phyloP scores from a whole-genome alignment of 2,329 filamentous ascomycete genomes.

The Coniella lustricola region DNA sequence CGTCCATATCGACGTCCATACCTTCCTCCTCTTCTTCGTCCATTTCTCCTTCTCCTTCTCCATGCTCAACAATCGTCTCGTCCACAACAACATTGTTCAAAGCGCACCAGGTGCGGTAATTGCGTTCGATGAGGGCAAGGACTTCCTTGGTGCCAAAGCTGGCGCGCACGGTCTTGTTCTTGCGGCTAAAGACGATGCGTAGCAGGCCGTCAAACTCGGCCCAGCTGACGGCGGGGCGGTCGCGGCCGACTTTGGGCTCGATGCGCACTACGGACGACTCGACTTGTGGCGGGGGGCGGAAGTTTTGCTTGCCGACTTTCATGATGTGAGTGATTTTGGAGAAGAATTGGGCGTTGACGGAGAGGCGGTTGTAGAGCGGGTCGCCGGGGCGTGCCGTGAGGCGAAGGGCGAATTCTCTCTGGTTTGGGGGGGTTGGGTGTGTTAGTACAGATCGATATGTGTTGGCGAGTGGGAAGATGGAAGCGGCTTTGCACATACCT shows the following conservation, averaged over 20 bases:
- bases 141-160: slow-evolving; percentile 77
- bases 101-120: slow-evolving; percentile 86
- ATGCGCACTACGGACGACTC: slow-evolving; percentile 87
- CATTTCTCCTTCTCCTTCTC: slow-evolving; percentile 32
- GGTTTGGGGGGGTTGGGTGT: slow-evolving; percentile 55
- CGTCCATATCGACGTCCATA: slow-evolving; percentile 33
- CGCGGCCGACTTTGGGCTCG: slow-evolving; percentile 71
- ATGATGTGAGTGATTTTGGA: slow-evolving; percentile 63
- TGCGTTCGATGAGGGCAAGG: slow-evolving; percentile 73
- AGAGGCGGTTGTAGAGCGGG: slow-evolving; percentile 81
- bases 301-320: slow-evolving; percentile 96
- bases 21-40: slow-evolving; percentile 35
- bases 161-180: slow-evolving; percentile 84
- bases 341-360: slow-evolving; percentile 89
- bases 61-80: slow-evolving; percentile 49
- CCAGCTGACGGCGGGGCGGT: slow-evolving; percentile 79
- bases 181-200: slow-evolving; percentile 71
- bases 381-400: slow-evolving; percentile 84
- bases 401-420: slow-evolving; percentile 88
- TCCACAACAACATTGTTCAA: slow-evolving; percentile 76
- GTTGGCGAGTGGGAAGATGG: too few species aligned
- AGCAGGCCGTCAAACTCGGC: slow-evolving; percentile 93
- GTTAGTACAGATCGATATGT: background rate
- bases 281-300: slow-evolving; percentile 88
- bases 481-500: slow-evolving; percentile 35